Percentiles rank a stretch among this genome's conserved stretches.
Conservation (phyloP, 2,329 filamentous ascomycete genomes). For the Zymoseptoria tritici region DNA sequence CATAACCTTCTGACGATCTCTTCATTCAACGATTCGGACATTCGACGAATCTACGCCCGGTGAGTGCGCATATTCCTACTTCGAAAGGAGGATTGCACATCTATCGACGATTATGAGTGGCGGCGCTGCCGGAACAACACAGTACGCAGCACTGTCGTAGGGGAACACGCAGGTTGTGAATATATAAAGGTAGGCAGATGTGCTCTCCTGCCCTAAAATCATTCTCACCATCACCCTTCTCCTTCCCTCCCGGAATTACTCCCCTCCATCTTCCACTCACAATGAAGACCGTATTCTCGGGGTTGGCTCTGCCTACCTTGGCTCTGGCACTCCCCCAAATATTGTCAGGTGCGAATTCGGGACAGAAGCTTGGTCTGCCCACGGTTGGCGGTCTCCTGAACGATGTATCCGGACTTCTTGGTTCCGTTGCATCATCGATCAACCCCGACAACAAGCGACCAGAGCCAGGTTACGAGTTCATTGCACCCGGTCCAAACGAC, state of each 20-base stretch:
- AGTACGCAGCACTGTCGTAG: background rate
- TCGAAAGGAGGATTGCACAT: background rate
- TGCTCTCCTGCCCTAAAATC: background rate
- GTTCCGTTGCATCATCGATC: conserved; percentile 19
- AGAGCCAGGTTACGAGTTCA: conserved; percentile 22
- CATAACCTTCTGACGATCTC: background rate
- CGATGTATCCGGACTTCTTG: conserved; percentile 13
- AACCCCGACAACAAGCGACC: conserved; percentile 23
- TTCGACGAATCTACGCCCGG: background rate
- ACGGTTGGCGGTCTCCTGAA: conserved; percentile 6
- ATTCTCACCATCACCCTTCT: too few species aligned
- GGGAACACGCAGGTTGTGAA: too few species aligned
- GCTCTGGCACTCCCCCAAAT: conserved; percentile 7
- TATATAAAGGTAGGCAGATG: background rate
- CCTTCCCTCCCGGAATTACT: too few species aligned
- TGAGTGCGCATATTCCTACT: background rate
- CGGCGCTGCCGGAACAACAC: background rate
- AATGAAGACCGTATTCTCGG: background rate
- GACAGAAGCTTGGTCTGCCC: conserved; percentile 7
- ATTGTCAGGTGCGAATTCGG: background rate
- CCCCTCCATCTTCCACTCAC: background rate
- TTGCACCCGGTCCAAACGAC: conserved; percentile 21
- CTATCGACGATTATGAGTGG: background rate
- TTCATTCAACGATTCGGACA: background rate
- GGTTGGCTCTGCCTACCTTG: conserved; percentile 8